Conservation (phyloP, 164 flowering plant species). For the Akebia trifoliata region DNA sequence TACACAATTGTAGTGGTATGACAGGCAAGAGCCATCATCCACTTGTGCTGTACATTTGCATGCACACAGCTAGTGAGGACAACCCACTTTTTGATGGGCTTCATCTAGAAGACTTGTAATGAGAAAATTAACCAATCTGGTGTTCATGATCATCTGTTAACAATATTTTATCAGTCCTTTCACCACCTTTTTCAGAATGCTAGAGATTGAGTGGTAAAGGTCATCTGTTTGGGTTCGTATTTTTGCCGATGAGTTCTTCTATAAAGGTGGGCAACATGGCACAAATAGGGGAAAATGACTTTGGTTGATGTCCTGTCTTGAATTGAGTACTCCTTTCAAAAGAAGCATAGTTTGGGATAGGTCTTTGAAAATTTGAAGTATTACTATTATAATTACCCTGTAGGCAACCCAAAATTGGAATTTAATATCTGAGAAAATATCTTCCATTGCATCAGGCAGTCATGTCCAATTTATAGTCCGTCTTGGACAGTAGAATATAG, state of each 20-base stretch:
- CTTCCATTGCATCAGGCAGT: too few species aligned
- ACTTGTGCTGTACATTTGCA: neutral
- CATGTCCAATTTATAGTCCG: too few species aligned
- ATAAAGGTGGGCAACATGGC: neutral
- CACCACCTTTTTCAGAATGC: neutral
- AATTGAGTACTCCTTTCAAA: neutral
- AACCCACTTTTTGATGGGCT: neutral
- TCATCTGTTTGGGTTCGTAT: neutral
- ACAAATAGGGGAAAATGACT: neutral
- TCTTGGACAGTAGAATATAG: too few species aligned
- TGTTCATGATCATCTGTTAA: neutral
- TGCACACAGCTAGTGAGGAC: neutral
- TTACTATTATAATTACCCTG: too few species aligned
- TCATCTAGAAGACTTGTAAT: neutral
- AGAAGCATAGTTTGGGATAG: neutral
- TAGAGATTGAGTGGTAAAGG: neutral
- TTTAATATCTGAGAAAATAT: too few species aligned
- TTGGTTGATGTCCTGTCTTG: too few species aligned
- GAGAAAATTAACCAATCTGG: neutral
- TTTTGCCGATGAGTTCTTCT: neutral
- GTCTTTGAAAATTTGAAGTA: too few species aligned
- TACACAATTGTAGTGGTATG: too few species aligned
- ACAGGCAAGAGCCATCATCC: neutral
- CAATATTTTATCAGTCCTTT: neutral
- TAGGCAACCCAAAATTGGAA: too few species aligned